Percentiles rank a stretch among this genome's conserved stretches.
Conservation (phyloP, 192 early-diverging fungal genomes). For the Entomortierella chlamydospora region DNA sequence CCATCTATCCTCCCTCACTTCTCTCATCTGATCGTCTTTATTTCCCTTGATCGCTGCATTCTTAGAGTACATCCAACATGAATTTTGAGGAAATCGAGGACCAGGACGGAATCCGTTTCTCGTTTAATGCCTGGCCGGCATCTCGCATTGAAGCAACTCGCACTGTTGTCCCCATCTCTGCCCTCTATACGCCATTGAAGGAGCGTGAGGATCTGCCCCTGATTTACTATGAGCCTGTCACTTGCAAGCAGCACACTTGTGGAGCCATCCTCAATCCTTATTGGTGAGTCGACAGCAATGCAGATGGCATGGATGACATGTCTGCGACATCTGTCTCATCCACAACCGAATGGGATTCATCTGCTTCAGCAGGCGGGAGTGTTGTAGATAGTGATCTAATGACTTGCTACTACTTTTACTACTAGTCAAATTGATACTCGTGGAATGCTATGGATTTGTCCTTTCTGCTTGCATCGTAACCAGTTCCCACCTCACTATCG, state of each 20-base stretch:
- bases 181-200: constrained; percentile 95
- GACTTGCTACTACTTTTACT: not conserved
- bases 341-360: too few species aligned
- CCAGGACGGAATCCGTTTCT: constrained; percentile 93
- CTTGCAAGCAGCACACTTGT: constrained; percentile 91
- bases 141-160: constrained; percentile 94
- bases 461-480: constrained; percentile 98
- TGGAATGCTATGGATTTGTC: constrained; percentile 97
- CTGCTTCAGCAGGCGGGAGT: too few species aligned
- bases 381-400: not conserved
- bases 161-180: constrained; percentile 93
- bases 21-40: not conserved
- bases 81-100: constrained; percentile 93
- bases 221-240: constrained; percentile 97
- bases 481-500: constrained; percentile 97
- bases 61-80: constrained; percentile 56
- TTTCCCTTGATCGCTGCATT: not conserved
- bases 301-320: too few species aligned
- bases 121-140: constrained; percentile 98
- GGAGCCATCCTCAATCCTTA: constrained; percentile 97
- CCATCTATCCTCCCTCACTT: too few species aligned
- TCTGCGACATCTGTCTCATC: not conserved
- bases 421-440: constrained; percentile 95
- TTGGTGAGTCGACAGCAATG: constrained; percentile 72
- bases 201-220: constrained; percentile 87